A percentile compares a stretch with the other conserved stretches of the same genome.
Conservation (phyloP, 768 basidiomycete genomes). For the Ephemerocybe angulata region DNA sequence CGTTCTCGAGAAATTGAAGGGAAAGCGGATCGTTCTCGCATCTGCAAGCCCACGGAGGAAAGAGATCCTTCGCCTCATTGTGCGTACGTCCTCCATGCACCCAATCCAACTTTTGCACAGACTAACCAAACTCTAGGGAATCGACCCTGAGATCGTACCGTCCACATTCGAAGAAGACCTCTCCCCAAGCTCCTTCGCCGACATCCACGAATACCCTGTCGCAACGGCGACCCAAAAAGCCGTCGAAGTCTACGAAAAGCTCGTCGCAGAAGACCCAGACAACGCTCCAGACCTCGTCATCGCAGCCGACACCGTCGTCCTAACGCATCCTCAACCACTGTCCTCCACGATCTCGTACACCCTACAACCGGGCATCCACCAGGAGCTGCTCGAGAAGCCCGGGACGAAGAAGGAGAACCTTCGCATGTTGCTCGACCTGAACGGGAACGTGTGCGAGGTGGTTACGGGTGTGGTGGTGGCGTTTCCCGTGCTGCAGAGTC, state of each 20-base stretch:
- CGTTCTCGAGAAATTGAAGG: constrained; percentile 57
- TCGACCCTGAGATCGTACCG: constrained; percentile 40
- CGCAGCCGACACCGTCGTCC: constrained; percentile 96
- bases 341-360: constrained; percentile 55
- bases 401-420: constrained; percentile 71
- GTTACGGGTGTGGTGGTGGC: constrained; percentile 86
- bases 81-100: constrained; percentile 35
- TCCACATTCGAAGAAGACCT: constrained; percentile 76
- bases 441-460: constrained; percentile 84
- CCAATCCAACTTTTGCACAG: not conserved
- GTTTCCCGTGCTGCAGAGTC: constrained; percentile 70
- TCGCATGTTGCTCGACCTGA: constrained; percentile 83
- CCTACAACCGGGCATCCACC: constrained; percentile 44
- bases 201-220: constrained; percentile 42
- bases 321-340: constrained; percentile 67
- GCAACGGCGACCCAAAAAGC: constrained; percentile 37
- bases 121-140: constrained; percentile 25
- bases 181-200: constrained; percentile 59
- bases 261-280: constrained; percentile 36
- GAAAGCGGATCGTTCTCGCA: constrained; percentile 80
- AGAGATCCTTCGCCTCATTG: constrained; percentile 77
- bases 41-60: constrained; percentile 83
- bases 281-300: constrained; percentile 48
- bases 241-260: constrained; percentile 34
- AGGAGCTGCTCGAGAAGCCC: constrained; percentile 91